Base-by-base conservation (phyloP, 2,329 filamentous ascomycete genomes). In the Alternaria viburni region DNA sequence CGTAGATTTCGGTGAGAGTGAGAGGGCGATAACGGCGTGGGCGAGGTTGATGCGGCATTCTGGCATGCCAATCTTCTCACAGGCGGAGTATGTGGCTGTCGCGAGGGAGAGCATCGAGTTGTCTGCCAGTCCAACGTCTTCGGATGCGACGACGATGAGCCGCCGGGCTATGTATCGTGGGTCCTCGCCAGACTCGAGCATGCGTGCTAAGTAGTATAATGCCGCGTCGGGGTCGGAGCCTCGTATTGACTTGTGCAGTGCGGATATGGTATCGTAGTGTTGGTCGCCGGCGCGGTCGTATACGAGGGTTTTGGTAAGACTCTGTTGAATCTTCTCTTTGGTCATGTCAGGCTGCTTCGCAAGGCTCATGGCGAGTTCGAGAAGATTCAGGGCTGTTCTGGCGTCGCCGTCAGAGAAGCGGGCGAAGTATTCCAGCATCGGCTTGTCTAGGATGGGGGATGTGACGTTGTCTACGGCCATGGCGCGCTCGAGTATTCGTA, bases 221-320 rank as follows among this genome's bases (percentile, higher is more conserved):
- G 95, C 87, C 0, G 95, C 96, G 78, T 98, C 92, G 0, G 95
- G 81, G 74, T 97, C 90, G 59, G 89, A 91, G 44, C 96, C 96
- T 49, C 96, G 91, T 10, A 98, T 90, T 3, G 93, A 93, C 75
- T 99, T 99, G 86, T 98, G 96, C 73, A 98, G 96, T 28, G 96
- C 96, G 1, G 93, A 97, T 74, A 99, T 98, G 57, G 92, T 96
- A 77, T 99, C 95, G 83, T 98, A 99, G 81, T 98, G 96, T 78
- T 97, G 93, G 80, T 99, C 96, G 56, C 96, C 95, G 0, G 92
- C 92, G 58, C 96, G 89, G 80, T 99, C 96, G 81, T 98, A 98
- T 13, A 98, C 93, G 2, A 98, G 85, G 0, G 95, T 98, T 77
- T 94, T 94, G 3, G 95, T 98, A 10, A 99, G 85, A 3, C 91